Base-by-base conservation (phyloP, 2,329 filamentous ascomycete genomes). In the Fusarium devonianum region DNA sequence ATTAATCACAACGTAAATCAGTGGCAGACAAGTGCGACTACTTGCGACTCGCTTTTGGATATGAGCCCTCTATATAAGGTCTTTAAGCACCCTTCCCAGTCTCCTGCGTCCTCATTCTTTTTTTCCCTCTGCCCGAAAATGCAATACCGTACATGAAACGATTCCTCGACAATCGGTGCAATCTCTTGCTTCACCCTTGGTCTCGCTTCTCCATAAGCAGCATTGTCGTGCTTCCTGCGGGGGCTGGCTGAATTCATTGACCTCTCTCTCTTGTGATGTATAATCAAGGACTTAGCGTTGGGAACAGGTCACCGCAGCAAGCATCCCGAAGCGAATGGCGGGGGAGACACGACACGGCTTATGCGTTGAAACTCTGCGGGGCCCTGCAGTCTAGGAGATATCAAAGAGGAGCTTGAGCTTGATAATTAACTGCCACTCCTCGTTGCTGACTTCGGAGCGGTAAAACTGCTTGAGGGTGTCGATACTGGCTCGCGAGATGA, bases 401-500 rank as follows among this genome's bases (percentile, higher is more conserved):
- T 97, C 94, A 70, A 97, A 97, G 62, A 96, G 70, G 29, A 90
- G 86, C 84, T 99, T 99, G 69, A 99, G 78, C 82, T 96, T 96
- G 75, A 93, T 90, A 69, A 99, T 91, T 58, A 99, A 79, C 68
- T 84, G 80, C 94, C 94, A 99, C 76, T 99, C 94, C 9, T 97
- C 94, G 75, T 89, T 93, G 37, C 82, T 83, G 30, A 97, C 90
- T 53, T 97, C 92, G 49, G 85, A 78, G 47, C 92, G 82, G 78
- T 97, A 99, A 72, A 91, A 97, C 69, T 97, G 90, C 82, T 99
- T 99, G 59, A 99, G 83, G 7, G 87, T 92, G 75, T 99, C 90
- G 72, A 99, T 99, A 67, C 89, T 94, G 63, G 85, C 81, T 62
- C 94, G 84, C 32, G 89, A 94, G 66, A 99, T 91, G 52, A 89